Evolutionary conservation across 148 eudicot species (phyloP).

Genomic region (Bassia scoparia): DNA sequence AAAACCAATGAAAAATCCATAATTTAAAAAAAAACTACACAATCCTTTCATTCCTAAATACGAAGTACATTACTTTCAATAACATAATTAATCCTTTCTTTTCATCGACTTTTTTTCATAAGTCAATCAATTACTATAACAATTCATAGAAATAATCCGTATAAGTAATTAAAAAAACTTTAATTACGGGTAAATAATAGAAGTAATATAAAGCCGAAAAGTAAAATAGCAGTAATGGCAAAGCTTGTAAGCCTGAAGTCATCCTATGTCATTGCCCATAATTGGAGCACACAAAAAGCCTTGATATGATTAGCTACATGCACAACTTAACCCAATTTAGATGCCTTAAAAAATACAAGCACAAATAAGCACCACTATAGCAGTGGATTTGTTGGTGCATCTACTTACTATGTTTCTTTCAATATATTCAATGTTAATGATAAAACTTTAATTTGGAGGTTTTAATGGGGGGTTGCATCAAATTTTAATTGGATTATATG

Average conservation of each 20-base stretch:
- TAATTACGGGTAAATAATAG: too few relatives aligned
- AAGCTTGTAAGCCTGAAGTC: constrained; percentile 20
- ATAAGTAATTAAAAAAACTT: too few relatives aligned
- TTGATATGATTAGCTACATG: background rate
- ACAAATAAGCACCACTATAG: background rate
- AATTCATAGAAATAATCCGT: too few relatives aligned
- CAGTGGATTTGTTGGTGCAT: constrained; percentile 16
- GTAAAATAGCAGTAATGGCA: background rate
- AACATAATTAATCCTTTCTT: too few relatives aligned
- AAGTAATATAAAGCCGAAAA: too few relatives aligned
- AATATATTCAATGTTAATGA: constrained; percentile 14
- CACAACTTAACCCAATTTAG: constrained; percentile 2
- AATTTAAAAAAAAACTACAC: too few relatives aligned
- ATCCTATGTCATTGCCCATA: constrained; percentile 29
- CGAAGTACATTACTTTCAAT: too few relatives aligned
- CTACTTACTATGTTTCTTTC: background rate
- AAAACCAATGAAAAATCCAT: too few relatives aligned
- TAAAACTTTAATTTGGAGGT: constrained; percentile 1
- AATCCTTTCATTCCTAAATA: too few relatives aligned
- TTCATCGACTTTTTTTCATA: too few relatives aligned
- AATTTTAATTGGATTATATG: background rate
- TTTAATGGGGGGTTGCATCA: constrained; percentile 2
- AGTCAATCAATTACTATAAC: too few relatives aligned
- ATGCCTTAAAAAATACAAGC: background rate
- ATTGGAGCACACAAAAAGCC: constrained; percentile 14